Evolutionary conservation across 768 basidiomycete genomes (phyloP).

Genomic region (Tulasnella sp.): DNA sequence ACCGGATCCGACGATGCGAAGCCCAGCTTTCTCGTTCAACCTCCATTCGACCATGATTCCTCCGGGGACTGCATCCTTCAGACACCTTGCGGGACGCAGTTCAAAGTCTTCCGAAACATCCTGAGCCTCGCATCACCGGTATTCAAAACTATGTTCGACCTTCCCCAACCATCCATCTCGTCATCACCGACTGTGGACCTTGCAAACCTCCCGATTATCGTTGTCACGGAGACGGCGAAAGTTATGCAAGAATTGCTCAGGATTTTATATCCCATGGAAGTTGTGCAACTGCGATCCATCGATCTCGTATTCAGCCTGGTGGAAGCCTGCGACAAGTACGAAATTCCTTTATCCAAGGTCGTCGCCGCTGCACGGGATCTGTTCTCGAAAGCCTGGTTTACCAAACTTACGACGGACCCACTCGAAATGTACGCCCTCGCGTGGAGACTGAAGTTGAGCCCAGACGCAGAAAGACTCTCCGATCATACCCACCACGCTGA

Average conservation of each 20-base stretch:
- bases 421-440: background rate
- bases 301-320: background rate
- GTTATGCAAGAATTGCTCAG: constrained; percentile 20
- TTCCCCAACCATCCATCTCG: constrained; percentile 20
- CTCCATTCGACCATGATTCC: constrained; percentile 28
- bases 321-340: constrained; percentile 20
- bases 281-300: background rate
- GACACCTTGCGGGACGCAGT: constrained; percentile 40
- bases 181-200: background rate
- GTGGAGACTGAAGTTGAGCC: background rate
- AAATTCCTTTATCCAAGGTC: constrained; percentile 1
- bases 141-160: constrained; percentile 41
- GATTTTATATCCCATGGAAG: constrained; percentile 20
- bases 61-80: constrained; percentile 40
- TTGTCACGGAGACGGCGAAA: constrained; percentile 15
- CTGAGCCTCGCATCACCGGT: constrained; percentile 46
- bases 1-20: too few relatives aligned
- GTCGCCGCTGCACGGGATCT: background rate
- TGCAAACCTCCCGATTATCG: constrained; percentile 12
- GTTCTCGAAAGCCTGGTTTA: background rate
- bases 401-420: background rate
- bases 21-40: too few relatives aligned
- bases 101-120: constrained; percentile 43
- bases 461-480: background rate
- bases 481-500: background rate